phyloP scores from a whole-genome alignment of 768 basidiomycete genomes.

The Boletus vermiculosoides region DNA sequence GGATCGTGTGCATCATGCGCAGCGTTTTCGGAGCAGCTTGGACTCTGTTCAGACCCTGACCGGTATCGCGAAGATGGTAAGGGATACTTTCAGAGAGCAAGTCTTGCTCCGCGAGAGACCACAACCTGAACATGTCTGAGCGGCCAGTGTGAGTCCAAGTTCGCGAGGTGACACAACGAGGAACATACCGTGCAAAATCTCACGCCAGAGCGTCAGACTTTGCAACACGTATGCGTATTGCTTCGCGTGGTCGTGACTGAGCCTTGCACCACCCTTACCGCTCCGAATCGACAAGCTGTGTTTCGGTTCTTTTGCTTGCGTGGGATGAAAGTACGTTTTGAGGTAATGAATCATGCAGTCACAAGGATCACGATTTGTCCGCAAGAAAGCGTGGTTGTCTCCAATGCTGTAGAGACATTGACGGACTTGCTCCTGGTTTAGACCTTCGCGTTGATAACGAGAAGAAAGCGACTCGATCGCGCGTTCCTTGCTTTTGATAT shows the following conservation, averaged over 20 bases:
- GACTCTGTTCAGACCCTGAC: conserved; percentile 88
- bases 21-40: conserved; percentile 85
- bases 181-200: conserved; percentile 72
- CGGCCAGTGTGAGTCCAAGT: conserved; percentile 1
- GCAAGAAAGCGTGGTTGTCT: conserved; percentile 86
- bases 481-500: conserved; percentile 81
- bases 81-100: conserved; percentile 69
- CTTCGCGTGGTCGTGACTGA: conserved; percentile 81
- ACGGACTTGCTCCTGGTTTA: conserved; percentile 64
- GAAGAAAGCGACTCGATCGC: conserved; percentile 74
- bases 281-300: conserved; percentile 75
- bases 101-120: conserved; percentile 80
- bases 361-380: conserved; percentile 85
- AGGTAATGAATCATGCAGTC: conserved; percentile 78
- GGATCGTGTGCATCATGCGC: conserved; percentile 86
- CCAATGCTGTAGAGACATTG: conserved; percentile 88
- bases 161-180: not conserved
- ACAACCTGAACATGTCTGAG: conserved; percentile 84
- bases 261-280: conserved; percentile 74
- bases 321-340: conserved; percentile 75
- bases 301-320: conserved; percentile 61
- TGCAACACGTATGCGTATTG: conserved; percentile 86
- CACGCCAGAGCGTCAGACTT: conserved; percentile 83
- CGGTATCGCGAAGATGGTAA: conserved; percentile 84
- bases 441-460: conserved; percentile 56